Conservation (phyloP, 805 yeast genomes). For the Starmerella cellae region DNA sequence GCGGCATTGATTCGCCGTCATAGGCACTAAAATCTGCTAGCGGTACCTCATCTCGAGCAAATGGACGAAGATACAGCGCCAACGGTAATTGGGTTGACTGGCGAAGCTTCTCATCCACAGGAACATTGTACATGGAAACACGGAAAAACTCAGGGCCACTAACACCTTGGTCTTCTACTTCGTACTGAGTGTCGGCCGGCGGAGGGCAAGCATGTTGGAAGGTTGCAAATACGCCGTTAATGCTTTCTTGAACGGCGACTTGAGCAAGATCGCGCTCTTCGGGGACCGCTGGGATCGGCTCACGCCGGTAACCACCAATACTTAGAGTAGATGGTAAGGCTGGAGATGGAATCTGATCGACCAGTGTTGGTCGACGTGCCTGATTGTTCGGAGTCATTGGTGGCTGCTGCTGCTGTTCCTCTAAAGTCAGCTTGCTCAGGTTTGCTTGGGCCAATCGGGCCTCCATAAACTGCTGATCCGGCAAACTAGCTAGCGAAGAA, state of each 20-base stretch:
- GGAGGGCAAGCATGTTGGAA: conserved; percentile 76
- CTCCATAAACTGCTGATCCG: conserved; percentile 1
- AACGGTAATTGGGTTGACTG: conserved; percentile 63
- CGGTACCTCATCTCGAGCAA: conserved; percentile 63
- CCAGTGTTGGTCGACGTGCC: not conserved
- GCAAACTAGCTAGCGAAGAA: not conserved
- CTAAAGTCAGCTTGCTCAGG: not conserved
- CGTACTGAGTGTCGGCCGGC: conserved; percentile 56
- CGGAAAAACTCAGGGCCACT: conserved; percentile 71
- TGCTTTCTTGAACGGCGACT: conserved; percentile 24
- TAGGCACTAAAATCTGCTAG: conserved; percentile 41
- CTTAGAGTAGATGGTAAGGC: conserved; percentile 11
- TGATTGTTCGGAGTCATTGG: not conserved
- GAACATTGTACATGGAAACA: conserved; percentile 69
- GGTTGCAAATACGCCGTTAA: conserved; percentile 44
- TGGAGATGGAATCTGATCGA: conserved; percentile 11
- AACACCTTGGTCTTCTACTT: conserved; percentile 67
- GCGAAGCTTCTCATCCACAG: conserved; percentile 57
- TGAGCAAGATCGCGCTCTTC: conserved; percentile 21
- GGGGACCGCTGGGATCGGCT: conserved; percentile 21
- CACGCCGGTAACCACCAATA: conserved; percentile 15
- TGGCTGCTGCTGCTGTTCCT: too few relatives aligned
- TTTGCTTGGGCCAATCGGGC: not conserved
- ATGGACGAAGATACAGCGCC: conserved; percentile 71
- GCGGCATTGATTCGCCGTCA: conserved; percentile 39